A percentile compares a stretch with the other conserved stretches of the same genome.
Evolutionary conservation across 306 rosid species (phyloP).

Genomic region (Begonia loranthoides): DNA sequence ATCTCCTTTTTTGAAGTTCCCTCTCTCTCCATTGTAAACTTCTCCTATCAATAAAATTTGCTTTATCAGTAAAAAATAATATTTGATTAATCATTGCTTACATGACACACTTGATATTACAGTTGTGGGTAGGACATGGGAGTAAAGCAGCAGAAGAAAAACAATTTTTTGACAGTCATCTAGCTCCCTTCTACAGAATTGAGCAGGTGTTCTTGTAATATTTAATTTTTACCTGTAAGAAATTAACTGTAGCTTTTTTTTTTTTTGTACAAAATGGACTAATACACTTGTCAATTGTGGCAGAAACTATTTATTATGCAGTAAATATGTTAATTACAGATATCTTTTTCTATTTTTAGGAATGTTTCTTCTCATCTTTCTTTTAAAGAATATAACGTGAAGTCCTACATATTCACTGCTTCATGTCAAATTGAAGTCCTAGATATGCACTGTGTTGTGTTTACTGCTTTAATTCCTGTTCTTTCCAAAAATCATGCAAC

Average conservation of each 20-base stretch:
- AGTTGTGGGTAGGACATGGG: conserved; percentile 95
- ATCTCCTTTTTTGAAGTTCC: too few relatives aligned
- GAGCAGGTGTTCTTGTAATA: conserved; percentile 48
- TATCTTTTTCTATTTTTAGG: too few relatives aligned
- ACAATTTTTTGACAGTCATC: conserved; percentile 71
- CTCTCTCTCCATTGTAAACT: background rate
- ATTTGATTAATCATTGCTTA: conserved; percentile 5
- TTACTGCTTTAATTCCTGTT: too few relatives aligned
- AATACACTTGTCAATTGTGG: too few relatives aligned
- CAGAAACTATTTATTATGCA: too few relatives aligned
- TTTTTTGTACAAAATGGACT: background rate
- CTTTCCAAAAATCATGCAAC: too few relatives aligned
- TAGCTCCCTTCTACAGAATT: conserved; percentile 94
- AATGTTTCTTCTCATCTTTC: too few relatives aligned
- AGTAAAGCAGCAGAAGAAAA: conserved; percentile 95
- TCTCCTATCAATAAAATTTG: conserved; percentile 3
- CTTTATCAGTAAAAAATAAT: conserved; percentile 1
- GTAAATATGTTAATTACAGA: too few relatives aligned
- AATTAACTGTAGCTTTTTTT: background rate
- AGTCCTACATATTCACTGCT: too few relatives aligned
- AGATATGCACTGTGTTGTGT: too few relatives aligned
- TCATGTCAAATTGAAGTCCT: too few relatives aligned
- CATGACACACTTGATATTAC: conserved; percentile 23
- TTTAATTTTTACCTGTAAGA: background rate
- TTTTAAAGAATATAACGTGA: too few relatives aligned